A percentile compares a stretch with the other conserved stretches of the same genome.
These are phyloP conservation scores for Schizosaccharomyces lindneri DNA, from an alignment of 805 yeast genomes.

Conservation along the genomic window DNA sequence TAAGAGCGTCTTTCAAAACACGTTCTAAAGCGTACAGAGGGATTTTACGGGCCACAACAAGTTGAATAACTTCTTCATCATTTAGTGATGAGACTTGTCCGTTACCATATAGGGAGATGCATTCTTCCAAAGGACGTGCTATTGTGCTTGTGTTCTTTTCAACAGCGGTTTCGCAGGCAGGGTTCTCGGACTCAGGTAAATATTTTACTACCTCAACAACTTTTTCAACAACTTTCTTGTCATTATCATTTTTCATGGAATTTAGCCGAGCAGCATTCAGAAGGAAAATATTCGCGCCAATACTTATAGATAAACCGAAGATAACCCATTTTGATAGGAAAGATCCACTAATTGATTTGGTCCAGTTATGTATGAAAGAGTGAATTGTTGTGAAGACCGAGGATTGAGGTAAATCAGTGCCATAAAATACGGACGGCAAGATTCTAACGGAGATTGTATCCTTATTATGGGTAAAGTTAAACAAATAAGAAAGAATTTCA, in stretches of 20 bases:
- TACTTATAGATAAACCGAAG: slow-evolving; percentile 45
- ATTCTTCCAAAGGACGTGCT: slow-evolving; percentile 27
- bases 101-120: slow-evolving; percentile 34
- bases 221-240: slow-evolving; percentile 13
- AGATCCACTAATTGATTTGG: slow-evolving; percentile 52
- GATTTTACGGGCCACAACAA: slow-evolving; percentile 51
- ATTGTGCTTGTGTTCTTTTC: background rate
- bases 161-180: slow-evolving; percentile 6
- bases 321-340: slow-evolving; percentile 55
- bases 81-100: slow-evolving; percentile 44
- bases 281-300: slow-evolving; percentile 60
- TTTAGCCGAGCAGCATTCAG: slow-evolving; percentile 41
- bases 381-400: slow-evolving; percentile 26
- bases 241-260: background rate
- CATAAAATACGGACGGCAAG: background rate
- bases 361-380: slow-evolving; percentile 27
- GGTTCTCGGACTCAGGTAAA: slow-evolving; percentile 8
- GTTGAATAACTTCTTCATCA: slow-evolving; percentile 47
- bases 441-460: background rate
- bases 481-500: slow-evolving; percentile 4
- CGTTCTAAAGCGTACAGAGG: slow-evolving; percentile 90
- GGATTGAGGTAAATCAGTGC: background rate
- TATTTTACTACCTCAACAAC: slow-evolving; percentile 14
- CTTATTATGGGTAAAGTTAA: background rate
- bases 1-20: slow-evolving; percentile 56